Evolutionary conservation across 192 early-diverging fungal genomes (phyloP).

Genomic region (Podochytrium sp.): DNA sequence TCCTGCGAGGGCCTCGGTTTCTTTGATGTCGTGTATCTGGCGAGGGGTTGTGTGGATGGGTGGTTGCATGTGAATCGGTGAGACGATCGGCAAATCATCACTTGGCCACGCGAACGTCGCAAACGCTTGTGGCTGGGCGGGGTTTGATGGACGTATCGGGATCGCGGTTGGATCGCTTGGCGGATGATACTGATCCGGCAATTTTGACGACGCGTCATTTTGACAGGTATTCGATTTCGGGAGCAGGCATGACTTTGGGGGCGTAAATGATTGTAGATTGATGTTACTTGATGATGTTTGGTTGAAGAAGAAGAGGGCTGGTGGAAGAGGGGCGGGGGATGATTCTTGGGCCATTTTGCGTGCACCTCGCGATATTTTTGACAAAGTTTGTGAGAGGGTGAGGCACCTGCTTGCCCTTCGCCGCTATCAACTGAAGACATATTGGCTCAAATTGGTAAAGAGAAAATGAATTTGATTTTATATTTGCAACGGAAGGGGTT

Average conservation of each 20-base stretch:
- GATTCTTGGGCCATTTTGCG: too few relatives aligned
- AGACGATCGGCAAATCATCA: not conserved
- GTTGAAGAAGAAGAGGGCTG: not conserved
- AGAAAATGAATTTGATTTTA: too few relatives aligned
- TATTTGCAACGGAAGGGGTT: too few relatives aligned
- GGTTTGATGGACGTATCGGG: not conserved
- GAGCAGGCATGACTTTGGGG: not conserved
- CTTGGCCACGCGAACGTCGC: not conserved
- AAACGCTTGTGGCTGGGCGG: not conserved
- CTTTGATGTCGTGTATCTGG: slow-evolving; percentile 12
- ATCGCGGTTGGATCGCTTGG: not conserved
- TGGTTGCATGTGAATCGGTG: slow-evolving; percentile 1
- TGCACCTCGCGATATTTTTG: too few relatives aligned
- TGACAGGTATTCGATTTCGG: not conserved
- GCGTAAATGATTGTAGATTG: too few relatives aligned
- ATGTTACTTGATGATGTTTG: not conserved
- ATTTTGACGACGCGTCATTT: not conserved
- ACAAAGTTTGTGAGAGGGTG: too few relatives aligned
- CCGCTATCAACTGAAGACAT: too few relatives aligned
- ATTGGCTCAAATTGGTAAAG: too few relatives aligned
- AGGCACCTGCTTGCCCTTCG: too few relatives aligned
- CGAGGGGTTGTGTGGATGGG: slow-evolving; percentile 4
- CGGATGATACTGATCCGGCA: too few relatives aligned
- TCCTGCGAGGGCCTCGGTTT: slow-evolving; percentile 18
- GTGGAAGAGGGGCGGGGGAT: too few relatives aligned